phyloP scores from a whole-genome alignment of 1,139 yeast genomes.

The Yamadazyma dendronema region DNA sequence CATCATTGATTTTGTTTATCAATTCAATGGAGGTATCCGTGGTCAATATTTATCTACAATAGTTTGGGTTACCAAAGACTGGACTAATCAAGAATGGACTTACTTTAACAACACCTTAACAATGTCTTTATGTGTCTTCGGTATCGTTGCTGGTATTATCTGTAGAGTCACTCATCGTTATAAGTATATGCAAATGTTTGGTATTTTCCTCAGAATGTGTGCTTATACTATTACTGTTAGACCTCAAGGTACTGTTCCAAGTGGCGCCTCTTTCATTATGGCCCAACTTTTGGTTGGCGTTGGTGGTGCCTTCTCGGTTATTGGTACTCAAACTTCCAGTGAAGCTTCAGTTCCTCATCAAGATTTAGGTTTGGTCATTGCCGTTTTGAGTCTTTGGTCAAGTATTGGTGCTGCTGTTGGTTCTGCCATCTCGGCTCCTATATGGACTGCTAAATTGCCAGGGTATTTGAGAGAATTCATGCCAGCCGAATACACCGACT shows the following conservation, averaged over 20 bases:
- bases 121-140: slow-evolving; percentile 33
- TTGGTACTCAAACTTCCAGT: slow-evolving; percentile 30
- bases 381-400: slow-evolving; percentile 39
- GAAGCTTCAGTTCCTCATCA: slow-evolving; percentile 44
- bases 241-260: slow-evolving; percentile 17
- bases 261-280: slow-evolving; percentile 18
- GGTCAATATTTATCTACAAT: slow-evolving; percentile 12
- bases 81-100: slow-evolving; percentile 27
- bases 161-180: slow-evolving; percentile 30
- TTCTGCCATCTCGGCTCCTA: slow-evolving; percentile 44
- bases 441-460: slow-evolving; percentile 46
- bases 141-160: slow-evolving; percentile 28
- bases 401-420: slow-evolving; percentile 47
- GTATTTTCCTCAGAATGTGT: slow-evolving; percentile 25
- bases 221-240: slow-evolving; percentile 27
- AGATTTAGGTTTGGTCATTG: slow-evolving; percentile 44
- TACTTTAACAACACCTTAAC: slow-evolving; percentile 32
- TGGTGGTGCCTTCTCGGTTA: slow-evolving; percentile 31
- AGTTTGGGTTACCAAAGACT: slow-evolving; percentile 23
- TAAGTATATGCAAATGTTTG: slow-evolving; percentile 27
- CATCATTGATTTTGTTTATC: slow-evolving; percentile 13
- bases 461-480: slow-evolving; percentile 21
- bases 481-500: slow-evolving; percentile 19
- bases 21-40: slow-evolving; percentile 21
- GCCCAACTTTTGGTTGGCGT: slow-evolving; percentile 25